Base-by-base conservation (phyloP, 306 rosid genomes). In the Vigna radiata region DNA sequence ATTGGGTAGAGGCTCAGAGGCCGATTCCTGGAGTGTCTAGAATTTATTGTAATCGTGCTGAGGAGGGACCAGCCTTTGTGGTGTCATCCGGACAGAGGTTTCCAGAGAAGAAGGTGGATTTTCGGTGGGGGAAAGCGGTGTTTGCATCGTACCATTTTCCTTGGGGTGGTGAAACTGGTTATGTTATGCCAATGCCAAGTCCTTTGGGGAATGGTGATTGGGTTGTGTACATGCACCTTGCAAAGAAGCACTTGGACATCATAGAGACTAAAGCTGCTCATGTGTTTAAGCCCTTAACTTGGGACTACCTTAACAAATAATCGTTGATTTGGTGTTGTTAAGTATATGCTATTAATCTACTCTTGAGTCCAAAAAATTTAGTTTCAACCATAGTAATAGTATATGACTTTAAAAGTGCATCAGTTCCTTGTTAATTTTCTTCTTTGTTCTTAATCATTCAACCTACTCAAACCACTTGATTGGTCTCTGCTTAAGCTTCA, bases 161-260 rank as follows among this genome's bases (percentile, higher is more conserved):
- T 0, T 91, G 91, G 97, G 89, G 88, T 0, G 96, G 96, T 2
- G 78, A 83, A 11, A 60, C 93, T 21, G 98, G 98, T 5, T 93
- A 91, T 60, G 95, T 93, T 46, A 91, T 93, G 98, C 91, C 97
- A 15, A 89, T 91, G 95, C 93, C 95, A 4, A 89, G 89, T 5
- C 86, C 93, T 6, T 25, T 64, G 0, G 85, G 85, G 18, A 91
- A 91, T 47, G 95, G 88, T 0, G 97, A 93, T 41, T 93, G 98
- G 97, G 70, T 93, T 69, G 95, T 93, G n/a, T 93, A 93, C 84
- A 84, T 93, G 93, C 93, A 89, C 70, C 77, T 93, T 43, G 2
- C 12, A 9, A 86, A 77, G 33, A 73, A 8, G 27, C 89, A 84
- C 2, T 8, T 91, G 75, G 90, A 90, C 17, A 47, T 87, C 41